These are phyloP conservation scores for Xylaria flabelliformis DNA, from an alignment of 495 filamentous ascomycete genomes.

Conservation along the genomic window DNA sequence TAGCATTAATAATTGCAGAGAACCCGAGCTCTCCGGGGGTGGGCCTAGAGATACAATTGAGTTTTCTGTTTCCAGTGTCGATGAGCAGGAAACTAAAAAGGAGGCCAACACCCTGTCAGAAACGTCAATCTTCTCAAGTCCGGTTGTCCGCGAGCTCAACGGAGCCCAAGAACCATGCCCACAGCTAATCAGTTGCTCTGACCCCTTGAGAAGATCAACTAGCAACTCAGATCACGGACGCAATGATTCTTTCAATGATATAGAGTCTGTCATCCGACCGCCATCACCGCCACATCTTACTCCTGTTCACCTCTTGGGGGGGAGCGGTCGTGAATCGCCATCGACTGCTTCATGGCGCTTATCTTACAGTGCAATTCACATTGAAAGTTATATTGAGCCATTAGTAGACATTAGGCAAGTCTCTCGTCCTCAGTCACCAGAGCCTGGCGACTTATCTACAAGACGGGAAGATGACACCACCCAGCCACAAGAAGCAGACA, in stretches of 20 bases:
- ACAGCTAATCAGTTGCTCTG: constrained; percentile 38
- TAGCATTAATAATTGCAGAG: constrained; percentile 28
- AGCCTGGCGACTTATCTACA: background rate
- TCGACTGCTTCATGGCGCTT: constrained; percentile 50
- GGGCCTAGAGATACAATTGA: constrained; percentile 51
- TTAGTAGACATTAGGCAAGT: constrained; percentile 19
- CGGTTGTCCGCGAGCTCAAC: background rate
- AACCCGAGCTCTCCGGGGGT: constrained; percentile 39
- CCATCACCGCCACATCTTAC: constrained; percentile 41
- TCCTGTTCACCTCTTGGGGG: constrained; percentile 33
- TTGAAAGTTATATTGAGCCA: constrained; percentile 37
- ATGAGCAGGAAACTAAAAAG: constrained; percentile 28
- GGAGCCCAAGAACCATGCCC: constrained; percentile 23
- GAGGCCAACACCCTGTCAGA: constrained; percentile 10
- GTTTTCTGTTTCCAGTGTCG: constrained; percentile 40
- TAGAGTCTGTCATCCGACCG: constrained; percentile 36
- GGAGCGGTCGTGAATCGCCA: constrained; percentile 39
- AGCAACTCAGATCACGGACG: constrained; percentile 24
- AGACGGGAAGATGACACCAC: constrained; percentile 13
- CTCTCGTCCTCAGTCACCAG: constrained; percentile 16
- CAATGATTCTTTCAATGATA: constrained; percentile 24
- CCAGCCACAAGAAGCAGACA: constrained; percentile 5
- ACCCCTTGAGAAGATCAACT: constrained; percentile 21
- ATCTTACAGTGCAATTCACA: constrained; percentile 46
- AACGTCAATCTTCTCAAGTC: constrained; percentile 1